phyloP scores from a whole-genome alignment of 139 green algal genomes.

The Tetradesmus obliquus region DNA sequence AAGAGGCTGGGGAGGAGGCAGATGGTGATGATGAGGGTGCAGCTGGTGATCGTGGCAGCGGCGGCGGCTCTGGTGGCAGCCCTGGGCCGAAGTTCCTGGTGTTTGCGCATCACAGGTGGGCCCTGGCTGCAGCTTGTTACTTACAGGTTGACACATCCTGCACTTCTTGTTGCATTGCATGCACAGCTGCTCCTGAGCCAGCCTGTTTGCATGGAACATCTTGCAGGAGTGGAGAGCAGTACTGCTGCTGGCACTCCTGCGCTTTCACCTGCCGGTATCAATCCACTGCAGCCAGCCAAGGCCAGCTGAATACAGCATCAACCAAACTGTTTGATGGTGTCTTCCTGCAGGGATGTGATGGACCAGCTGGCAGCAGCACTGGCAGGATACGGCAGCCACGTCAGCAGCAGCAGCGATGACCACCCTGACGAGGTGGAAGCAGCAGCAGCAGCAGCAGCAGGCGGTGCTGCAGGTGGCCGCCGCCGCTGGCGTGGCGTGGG shows the following conservation, averaged over 20 bases:
- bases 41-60: background rate
- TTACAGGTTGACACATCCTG: background rate
- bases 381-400: slow-evolving; percentile 53
- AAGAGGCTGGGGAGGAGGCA: background rate
- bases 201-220: background rate
- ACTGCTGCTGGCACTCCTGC: background rate
- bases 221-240: background rate
- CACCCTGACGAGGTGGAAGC: slow-evolving; percentile 10
- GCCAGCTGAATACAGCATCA: slow-evolving; percentile 20
- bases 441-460: slow-evolving; percentile 32
- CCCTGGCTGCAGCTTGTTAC: background rate
- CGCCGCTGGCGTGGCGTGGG: slow-evolving; percentile 55
- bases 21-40: background rate
- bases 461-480: background rate
- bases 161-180: background rate
- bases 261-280: background rate
- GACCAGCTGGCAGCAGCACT: slow-evolving; percentile 78
- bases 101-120: slow-evolving; percentile 93
- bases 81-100: slow-evolving; percentile 88
- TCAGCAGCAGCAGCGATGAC: slow-evolving; percentile 9
- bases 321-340: background rate
- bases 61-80: background rate
- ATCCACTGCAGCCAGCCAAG: background rate
- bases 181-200: too few species aligned
- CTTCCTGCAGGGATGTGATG: slow-evolving; percentile 77